phyloP scores from a whole-genome alignment of 108 stramenopile genomes.

The Schizochytrium sp. region DNA sequence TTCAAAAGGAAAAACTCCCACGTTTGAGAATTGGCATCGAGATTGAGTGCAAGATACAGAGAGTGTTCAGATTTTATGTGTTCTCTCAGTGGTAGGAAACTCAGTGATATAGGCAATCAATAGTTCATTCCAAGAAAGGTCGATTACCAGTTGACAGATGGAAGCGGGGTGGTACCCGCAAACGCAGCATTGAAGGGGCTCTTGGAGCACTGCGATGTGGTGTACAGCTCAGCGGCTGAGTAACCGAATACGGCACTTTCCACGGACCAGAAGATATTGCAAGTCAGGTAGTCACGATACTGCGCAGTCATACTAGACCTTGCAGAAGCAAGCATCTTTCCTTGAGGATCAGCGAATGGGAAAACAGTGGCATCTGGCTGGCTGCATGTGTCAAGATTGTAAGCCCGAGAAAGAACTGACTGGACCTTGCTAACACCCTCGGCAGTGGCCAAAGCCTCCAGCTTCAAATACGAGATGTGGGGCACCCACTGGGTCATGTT shows the following conservation, averaged over 20 bases:
- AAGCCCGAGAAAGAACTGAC: background rate
- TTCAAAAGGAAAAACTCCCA: no score
- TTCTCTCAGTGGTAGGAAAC: no score
- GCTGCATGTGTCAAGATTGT: constrained; percentile 11
- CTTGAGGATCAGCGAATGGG: background rate
- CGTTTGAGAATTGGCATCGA: no score
- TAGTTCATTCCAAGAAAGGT: no score
- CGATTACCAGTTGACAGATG: background rate
- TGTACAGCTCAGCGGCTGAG: constrained; percentile 7
- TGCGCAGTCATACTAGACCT: background rate
- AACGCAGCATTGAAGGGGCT: background rate
- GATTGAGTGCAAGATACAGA: no score
- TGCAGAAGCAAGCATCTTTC: background rate
- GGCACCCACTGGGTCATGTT: constrained; percentile 59
- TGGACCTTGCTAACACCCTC: constrained; percentile 37
- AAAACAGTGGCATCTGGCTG: background rate
- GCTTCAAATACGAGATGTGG: constrained; percentile 19
- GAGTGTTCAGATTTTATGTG: no score
- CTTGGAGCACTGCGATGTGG: constrained; percentile 26
- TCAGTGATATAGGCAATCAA: no score
- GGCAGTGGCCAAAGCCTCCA: background rate
- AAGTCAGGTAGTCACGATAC: constrained; percentile 26
- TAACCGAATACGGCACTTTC: constrained; percentile 42
- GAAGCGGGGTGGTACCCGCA: background rate
- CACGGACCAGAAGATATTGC: constrained; percentile 57